Evolutionary conservation across 192 early-diverging fungal genomes (phyloP).

Genomic region (Allomyces javanicus): DNA sequence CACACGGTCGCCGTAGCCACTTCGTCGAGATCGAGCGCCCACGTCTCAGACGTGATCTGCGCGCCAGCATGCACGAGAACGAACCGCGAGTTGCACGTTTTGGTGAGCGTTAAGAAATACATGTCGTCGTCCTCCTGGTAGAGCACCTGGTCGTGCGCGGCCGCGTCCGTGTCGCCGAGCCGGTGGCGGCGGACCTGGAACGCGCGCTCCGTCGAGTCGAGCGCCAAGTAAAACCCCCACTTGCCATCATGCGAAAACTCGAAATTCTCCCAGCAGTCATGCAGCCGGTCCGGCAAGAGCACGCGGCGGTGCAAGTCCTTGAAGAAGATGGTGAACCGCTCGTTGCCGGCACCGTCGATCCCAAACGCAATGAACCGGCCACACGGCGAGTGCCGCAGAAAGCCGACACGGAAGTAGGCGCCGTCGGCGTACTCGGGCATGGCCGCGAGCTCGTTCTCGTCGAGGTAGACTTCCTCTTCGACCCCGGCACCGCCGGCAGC

Average conservation of each 20-base stretch:
- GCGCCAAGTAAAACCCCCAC: conserved; percentile 23
- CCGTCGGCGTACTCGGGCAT: conserved; percentile 23
- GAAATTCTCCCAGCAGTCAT: conserved; percentile 27
- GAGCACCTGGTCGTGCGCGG: conserved; percentile 16
- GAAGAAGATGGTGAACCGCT: conserved; percentile 27
- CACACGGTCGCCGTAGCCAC: no score
- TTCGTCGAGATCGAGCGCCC: conserved; percentile 17
- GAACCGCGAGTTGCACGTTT: conserved; percentile 26
- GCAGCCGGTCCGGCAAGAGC: conserved; percentile 20
- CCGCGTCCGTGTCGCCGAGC: conserved; percentile 13
- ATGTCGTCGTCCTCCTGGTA: conserved; percentile 39
- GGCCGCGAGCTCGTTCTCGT: conserved; percentile 31
- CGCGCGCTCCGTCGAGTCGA: conserved; percentile 29
- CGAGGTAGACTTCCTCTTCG: conserved; percentile 12
- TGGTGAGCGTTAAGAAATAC: conserved; percentile 34
- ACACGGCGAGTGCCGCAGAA: conserved; percentile 32
- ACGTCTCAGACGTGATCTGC: conserved; percentile 33
- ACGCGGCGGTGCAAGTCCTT: conserved; percentile 21
- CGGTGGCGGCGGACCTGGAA: conserved; percentile 26
- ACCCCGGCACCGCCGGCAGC: background rate
- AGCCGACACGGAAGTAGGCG: conserved; percentile 33
- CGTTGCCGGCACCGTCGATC: conserved; percentile 27
- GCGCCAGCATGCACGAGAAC: conserved; percentile 28
- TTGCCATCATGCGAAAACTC: conserved; percentile 32
- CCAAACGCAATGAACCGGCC: conserved; percentile 31